phyloP scores from a whole-genome alignment of 257 asterid genomes.

The Mentha longifolia region DNA sequence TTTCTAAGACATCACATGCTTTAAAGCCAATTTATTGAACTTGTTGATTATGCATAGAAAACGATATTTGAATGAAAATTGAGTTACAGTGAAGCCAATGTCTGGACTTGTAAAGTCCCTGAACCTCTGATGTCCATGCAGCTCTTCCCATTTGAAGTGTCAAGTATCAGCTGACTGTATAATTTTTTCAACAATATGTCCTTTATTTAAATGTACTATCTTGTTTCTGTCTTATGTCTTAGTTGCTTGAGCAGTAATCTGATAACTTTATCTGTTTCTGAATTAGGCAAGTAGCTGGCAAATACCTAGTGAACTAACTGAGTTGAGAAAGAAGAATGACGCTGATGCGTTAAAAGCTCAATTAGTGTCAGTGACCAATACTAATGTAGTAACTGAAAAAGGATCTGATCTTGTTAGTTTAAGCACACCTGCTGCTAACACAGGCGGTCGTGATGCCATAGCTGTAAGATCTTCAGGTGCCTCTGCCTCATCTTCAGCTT shows the following conservation, averaged over 20 bases:
- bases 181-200: too few species aligned
- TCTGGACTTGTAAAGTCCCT: not conserved
- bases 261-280: conserved; percentile 33
- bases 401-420: conserved; percentile 66
- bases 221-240: not conserved
- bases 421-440: conserved; percentile 89
- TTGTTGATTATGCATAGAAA: not conserved
- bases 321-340: conserved; percentile 76
- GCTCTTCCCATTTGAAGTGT: too few species aligned
- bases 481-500: conserved; percentile 71
- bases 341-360: conserved; percentile 65
- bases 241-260: conserved; percentile 13
- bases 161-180: too few species aligned
- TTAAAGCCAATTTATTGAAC: too few species aligned
- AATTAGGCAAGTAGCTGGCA: conserved; percentile 98
- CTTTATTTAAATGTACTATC: not conserved
- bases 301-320: conserved; percentile 81
- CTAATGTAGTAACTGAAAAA: conserved; percentile 56
- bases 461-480: conserved; percentile 60
- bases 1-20: too few species aligned
- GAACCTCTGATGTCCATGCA: too few species aligned
- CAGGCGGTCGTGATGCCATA: conserved; percentile 96
- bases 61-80: not conserved
- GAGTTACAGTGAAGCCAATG: not conserved
- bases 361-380: conserved; percentile 47